These are phyloP conservation scores for Auricularia sp. DNA, from an alignment of 768 basidiomycete genomes.

Conservation along the genomic window DNA sequence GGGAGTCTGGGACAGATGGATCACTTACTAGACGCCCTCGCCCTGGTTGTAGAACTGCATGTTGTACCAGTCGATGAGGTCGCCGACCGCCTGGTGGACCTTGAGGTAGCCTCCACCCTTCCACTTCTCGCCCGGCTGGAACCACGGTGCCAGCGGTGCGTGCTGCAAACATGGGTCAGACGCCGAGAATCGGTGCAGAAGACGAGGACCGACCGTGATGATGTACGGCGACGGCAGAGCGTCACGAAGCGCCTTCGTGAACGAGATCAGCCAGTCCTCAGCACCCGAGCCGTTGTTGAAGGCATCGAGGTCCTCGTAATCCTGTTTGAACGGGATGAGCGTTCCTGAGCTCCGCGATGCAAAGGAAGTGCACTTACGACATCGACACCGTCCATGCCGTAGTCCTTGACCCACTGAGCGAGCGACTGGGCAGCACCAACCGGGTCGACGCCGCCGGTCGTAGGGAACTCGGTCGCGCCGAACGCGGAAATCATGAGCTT, in stretches of 20 bases:
- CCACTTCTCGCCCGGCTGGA: constrained; percentile 16
- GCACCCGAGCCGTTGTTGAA: constrained; percentile 26
- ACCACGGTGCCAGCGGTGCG: constrained; percentile 35
- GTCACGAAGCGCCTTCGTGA: constrained; percentile 25
- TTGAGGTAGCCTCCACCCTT: constrained; percentile 32
- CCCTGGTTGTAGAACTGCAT: constrained; percentile 9
- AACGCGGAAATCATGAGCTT: constrained; percentile 28
- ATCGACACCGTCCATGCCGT: constrained; percentile 24
- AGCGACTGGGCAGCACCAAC: constrained; percentile 3
- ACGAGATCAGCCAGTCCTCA: constrained; percentile 33
- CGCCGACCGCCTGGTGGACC: constrained; percentile 29
- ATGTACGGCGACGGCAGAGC: constrained; percentile 23
- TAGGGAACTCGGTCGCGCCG: constrained; percentile 20
- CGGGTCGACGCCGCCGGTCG: constrained; percentile 7
- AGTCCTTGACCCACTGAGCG: constrained; percentile 8
- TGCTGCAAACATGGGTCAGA: constrained; percentile 9
- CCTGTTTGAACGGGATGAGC: background rate
- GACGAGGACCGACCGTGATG: constrained; percentile 13
- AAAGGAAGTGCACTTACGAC: background rate
- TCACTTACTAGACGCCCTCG: background rate
- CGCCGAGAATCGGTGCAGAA: too few relatives aligned
- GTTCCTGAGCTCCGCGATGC: too few relatives aligned
- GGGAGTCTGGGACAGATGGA: constrained; percentile 1
- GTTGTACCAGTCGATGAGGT: constrained; percentile 31
- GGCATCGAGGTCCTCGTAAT: background rate